These are phyloP conservation scores for Teratosphaeria viscida DNA, from an alignment of 2,329 filamentous ascomycete genomes.

Conservation along the genomic window DNA sequence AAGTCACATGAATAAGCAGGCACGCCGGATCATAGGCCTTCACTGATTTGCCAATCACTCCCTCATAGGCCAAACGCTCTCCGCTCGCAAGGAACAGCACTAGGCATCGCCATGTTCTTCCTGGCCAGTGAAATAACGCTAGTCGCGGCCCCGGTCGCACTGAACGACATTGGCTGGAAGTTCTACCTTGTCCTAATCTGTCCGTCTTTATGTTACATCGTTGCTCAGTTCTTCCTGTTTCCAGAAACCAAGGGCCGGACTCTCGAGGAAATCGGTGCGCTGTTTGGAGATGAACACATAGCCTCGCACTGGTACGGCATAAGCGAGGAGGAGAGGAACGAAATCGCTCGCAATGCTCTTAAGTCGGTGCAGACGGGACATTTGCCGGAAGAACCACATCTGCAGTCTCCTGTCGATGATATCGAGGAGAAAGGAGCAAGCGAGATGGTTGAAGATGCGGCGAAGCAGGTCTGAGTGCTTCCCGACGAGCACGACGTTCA, in stretches of 20 bases:
- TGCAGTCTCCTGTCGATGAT: neutral
- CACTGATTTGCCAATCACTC: slow-evolving; percentile 24
- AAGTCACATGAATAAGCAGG: neutral
- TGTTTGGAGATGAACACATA: slow-evolving; percentile 17
- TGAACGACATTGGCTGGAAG: slow-evolving; percentile 16
- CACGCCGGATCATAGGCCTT: neutral
- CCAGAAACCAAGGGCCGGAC: slow-evolving; percentile 23
- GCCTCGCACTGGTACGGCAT: slow-evolving; percentile 14
- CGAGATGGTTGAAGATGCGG: neutral
- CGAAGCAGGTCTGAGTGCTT: neutral
- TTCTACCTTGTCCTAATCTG: slow-evolving; percentile 6
- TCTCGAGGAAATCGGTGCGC: slow-evolving; percentile 26
- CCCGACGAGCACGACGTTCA: no score
- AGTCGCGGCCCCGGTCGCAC: slow-evolving; percentile 17
- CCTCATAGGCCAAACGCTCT: slow-evolving; percentile 30
- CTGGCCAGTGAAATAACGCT: slow-evolving; percentile 28
- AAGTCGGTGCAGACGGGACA: slow-evolving; percentile 7
- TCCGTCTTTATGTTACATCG: neutral
- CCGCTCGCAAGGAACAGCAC: slow-evolving; percentile 28
- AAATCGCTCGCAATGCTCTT: slow-evolving; percentile 12
- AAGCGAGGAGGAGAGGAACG: slow-evolving; percentile 11
- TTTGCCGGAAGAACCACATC: neutral
- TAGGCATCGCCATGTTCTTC: slow-evolving; percentile 28
- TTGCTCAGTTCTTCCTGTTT: slow-evolving; percentile 8
- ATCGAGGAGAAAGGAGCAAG: neutral